These are phyloP conservation scores for Chaetothyriales sp. DNA, from an alignment of 2,329 filamentous ascomycete genomes.

Conservation along the genomic window DNA sequence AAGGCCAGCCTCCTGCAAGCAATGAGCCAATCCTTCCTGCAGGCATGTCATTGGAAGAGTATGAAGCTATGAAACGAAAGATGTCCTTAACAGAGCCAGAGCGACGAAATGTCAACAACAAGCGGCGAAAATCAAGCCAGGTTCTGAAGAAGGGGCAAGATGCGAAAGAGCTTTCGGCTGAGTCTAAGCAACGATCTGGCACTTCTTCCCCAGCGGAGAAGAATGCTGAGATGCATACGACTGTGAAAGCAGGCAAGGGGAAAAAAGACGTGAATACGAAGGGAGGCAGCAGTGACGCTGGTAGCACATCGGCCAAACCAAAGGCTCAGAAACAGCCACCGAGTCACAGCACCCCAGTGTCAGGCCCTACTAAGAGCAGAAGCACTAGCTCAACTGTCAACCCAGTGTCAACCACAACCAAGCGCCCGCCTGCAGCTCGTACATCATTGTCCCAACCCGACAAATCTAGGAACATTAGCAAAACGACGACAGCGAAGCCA, in stretches of 20 bases:
- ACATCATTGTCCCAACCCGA: not conserved
- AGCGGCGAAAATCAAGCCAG: not conserved
- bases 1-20: not conserved
- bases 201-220: not conserved
- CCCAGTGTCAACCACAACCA: not conserved
- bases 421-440: not conserved
- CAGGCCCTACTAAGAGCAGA: not conserved
- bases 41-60: not conserved
- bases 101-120: not conserved
- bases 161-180: not conserved
- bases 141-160: not conserved
- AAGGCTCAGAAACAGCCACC: not conserved
- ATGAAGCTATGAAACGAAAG: not conserved
- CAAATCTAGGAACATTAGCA: not conserved
- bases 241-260: not conserved
- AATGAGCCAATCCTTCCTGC: not conserved
- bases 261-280: not conserved
- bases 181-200: too few species aligned
- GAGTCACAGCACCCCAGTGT: not conserved
- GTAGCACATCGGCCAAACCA: not conserved
- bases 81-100: not conserved
- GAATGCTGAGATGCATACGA: not conserved
- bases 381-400: not conserved
- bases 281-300: not conserved
- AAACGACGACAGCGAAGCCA: not conserved